These are phyloP conservation scores for Waltergamsia citrina DNA, from an alignment of 2,329 filamentous ascomycete species.

Conservation along the genomic window DNA sequence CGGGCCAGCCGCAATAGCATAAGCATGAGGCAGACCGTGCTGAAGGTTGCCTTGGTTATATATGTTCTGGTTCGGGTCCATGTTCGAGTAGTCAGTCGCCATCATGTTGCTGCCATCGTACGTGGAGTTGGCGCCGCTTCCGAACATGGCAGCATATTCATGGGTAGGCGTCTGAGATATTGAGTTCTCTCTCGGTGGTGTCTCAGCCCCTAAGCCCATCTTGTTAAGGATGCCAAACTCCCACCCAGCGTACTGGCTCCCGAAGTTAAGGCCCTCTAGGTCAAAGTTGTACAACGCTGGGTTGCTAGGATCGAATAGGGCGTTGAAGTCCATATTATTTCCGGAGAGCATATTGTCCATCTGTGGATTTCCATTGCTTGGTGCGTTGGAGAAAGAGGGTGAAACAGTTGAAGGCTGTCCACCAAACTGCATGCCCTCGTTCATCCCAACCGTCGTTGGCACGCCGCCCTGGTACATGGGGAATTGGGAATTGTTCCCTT, in stretches of 20 bases:
- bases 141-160: constrained; percentile 36
- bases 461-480: constrained; percentile 41
- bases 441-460: constrained; percentile 22
- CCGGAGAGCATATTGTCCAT: constrained; percentile 39
- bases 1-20: constrained; percentile 54
- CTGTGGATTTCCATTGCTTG: constrained; percentile 37
- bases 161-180: constrained; percentile 28
- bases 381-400: constrained; percentile 53
- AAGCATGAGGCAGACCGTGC: constrained; percentile 55
- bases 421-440: constrained; percentile 44
- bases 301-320: constrained; percentile 83
- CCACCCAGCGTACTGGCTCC: constrained; percentile 88
- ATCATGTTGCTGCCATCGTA: constrained; percentile 26
- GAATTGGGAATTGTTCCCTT: constrained; percentile 34
- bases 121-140: constrained; percentile 31
- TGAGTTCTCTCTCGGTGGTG: constrained; percentile 57
- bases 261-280: constrained; percentile 78
- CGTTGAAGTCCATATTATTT: constrained; percentile 42
- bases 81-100: constrained; percentile 38
- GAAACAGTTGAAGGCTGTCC: constrained; percentile 62
- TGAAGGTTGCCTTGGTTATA: constrained; percentile 50
- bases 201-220: constrained; percentile 73
- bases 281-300: constrained; percentile 94
- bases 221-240: constrained; percentile 96
- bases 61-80: constrained; percentile 38